Evolutionary conservation across 805 yeast genomes (phyloP), one percentile per base, ranked within the genome.

Genomic region (Schwanniomyces occidentalis): DNA sequence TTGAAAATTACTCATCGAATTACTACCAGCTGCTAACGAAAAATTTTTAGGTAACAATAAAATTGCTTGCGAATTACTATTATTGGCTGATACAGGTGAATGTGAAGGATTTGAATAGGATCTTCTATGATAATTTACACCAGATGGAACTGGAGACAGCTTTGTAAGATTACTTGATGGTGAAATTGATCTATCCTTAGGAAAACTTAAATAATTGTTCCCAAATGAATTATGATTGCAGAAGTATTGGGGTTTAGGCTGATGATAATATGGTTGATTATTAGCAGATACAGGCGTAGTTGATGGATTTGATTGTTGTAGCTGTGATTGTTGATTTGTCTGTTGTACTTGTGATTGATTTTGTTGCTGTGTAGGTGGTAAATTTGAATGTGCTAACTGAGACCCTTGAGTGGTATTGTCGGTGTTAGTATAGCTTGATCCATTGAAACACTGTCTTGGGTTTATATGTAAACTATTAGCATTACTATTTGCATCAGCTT

Each of bases 11-110:
- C 24, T 30, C 8, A 21, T 20, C 7, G 44, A 34, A 25, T 19
- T 30, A 3, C 36, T 27, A 9, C 42, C 38, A 1, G 44, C 19
- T 15, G 46, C 38, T 16, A 48, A 50, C 4, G 73, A 58, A 35
- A 68, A 69, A 40, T 69, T 73, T 45, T 69, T 74, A 0, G 80
- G 79, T 32, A 75, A 60, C 30, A 75, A 53, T 16, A 75, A 62
- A 14, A 75, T 75, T 1, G 80, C 76, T 23, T 61, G 69, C 10
- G 20, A 5, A 22, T 35, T 34, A 27, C 28, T 27, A 6, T 41
- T 12, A 17, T 30, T 36, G 12, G 37, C 37, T 12, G 37, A 10
- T 8, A 30, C 14, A 8, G 56, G 54, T 5, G 59, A 48, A 13
- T 48, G 47, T 5, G 51, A 57, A 5, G 71, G 69, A 35, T 59